Base-by-base conservation (phyloP, 2,329 filamentous ascomycete species). In the Aaosphaeria arxii region DNA sequence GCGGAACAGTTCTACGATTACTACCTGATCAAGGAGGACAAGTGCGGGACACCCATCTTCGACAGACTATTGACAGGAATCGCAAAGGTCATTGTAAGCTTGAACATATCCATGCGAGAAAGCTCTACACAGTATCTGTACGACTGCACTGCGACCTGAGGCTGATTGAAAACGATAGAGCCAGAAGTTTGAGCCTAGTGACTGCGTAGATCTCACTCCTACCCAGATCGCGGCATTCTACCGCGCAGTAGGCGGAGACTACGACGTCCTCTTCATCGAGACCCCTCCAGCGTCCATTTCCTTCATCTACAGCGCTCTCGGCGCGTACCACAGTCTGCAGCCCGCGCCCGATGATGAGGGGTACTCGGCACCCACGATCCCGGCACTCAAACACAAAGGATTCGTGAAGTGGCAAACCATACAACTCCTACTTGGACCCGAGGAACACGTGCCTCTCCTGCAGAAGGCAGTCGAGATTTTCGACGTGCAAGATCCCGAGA, bases 331-430 rank as follows among this genome's bases (percentile, higher is more conserved):
- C 72, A 85, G 84, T 43, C 78, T 97, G 30, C 88, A 95, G 57
- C 89, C 89, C 1, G 82, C 83, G 1, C 69, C 71, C 42, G 81
- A 83, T 36, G 66, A 69, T 42, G 80, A 85, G 59, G 82, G 89
- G 53, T 96, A 88, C 66, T 81, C 80, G 4, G 77, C 85, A 1
- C 94, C 92, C 0, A 84, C 81, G 0, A 81, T 96, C 39, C 94
- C 94, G 0, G 89, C 91, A 11, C 74, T 99, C 47, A 95, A 92
- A 33, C 77, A 81, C 0, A 82, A 84, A 62, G 94, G 94, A 38
- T 99, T 95, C 69, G 88, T 92, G 40, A 85, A 89, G 67, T 99
- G 92, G 92, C 87, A 96, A 74, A 90, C 89, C 0, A 88, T 97
- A 47, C 90, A 97, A 72, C 80, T 96, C 24, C 76, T 97, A 33